Evolutionary conservation across 176 grass and related monocot genomes (phyloP).

Genomic region (Triticum aestivum): DNA sequence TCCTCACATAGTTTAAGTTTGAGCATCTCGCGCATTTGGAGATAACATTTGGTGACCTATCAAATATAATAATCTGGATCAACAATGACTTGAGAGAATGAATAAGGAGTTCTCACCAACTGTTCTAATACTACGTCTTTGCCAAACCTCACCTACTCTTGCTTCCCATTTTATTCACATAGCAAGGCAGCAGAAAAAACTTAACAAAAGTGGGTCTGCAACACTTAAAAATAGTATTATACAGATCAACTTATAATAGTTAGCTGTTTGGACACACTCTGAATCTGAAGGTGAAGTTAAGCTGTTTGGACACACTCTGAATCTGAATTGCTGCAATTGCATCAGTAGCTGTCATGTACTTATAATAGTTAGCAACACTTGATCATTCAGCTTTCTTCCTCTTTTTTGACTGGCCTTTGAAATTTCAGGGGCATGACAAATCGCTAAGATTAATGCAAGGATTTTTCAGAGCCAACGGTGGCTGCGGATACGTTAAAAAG

Average conservation of each 20-base stretch:
- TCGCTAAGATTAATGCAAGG: constrained; percentile 90
- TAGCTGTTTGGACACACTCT: neutral
- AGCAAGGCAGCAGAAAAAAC: no score
- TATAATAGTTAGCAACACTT: neutral
- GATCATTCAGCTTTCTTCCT: neutral
- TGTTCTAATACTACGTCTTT: neutral
- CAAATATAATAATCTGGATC: constrained; percentile 1
- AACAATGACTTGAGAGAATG: neutral
- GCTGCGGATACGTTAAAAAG: constrained; percentile 86
- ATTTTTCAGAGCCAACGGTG: constrained; percentile 86
- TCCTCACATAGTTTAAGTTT: neutral
- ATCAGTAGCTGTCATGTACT: neutral
- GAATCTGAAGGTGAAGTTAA: neutral
- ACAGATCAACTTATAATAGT: neutral
- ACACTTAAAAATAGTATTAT: neutral
- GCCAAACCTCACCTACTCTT: neutral
- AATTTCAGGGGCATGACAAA: constrained; percentile 71
- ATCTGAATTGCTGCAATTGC: neutral
- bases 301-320: neutral
- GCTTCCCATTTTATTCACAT: no score
- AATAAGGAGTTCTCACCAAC: neutral
- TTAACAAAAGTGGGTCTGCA: neutral
- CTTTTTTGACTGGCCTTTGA: neutral
- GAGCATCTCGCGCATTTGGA: neutral
- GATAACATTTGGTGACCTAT: neutral